Evolutionary conservation across 129 eudicot genomes (phyloP).

Genomic region (Ambrosia artemisiifolia): DNA sequence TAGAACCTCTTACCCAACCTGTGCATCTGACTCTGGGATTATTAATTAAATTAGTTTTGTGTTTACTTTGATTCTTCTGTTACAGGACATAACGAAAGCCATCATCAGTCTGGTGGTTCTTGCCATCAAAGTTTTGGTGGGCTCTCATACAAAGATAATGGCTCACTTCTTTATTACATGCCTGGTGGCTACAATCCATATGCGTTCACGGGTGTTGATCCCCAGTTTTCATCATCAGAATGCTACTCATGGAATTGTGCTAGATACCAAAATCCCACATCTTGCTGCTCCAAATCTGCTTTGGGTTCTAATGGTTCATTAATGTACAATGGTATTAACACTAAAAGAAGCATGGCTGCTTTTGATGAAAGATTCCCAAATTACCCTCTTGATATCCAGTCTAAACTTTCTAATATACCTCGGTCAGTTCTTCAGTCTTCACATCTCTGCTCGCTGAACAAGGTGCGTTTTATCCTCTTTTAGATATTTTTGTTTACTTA

Average conservation of each 20-base stretch:
- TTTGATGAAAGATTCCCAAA: slow-evolving; percentile 25
- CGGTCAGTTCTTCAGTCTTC: slow-evolving; percentile 40
- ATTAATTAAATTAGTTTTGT: not conserved
- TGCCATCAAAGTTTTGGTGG: slow-evolving; percentile 31
- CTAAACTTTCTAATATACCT: slow-evolving; percentile 40
- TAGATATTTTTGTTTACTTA: not conserved
- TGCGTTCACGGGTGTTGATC: slow-evolving; percentile 41
- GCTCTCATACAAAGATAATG: slow-evolving; percentile 44
- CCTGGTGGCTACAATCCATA: slow-evolving; percentile 62
- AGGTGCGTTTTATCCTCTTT: slow-evolving; percentile 35
- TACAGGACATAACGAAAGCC: slow-evolving; percentile 49
- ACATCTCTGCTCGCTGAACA: slow-evolving; percentile 40
- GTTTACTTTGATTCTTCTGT: not conserved
- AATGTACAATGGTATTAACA: slow-evolving; percentile 43
- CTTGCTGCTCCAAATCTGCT: slow-evolving; percentile 33
- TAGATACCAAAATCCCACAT: slow-evolving; percentile 23
- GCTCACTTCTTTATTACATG: slow-evolving; percentile 47
- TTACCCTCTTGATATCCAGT: slow-evolving; percentile 40
- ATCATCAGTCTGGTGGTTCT: slow-evolving; percentile 41
- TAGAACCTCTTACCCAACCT: not conserved
- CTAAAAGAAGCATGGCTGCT: slow-evolving; percentile 30
- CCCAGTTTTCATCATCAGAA: slow-evolving; percentile 50
- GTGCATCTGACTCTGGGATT: not conserved
- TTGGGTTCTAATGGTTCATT: slow-evolving; percentile 31
- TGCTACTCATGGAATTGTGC: slow-evolving; percentile 52